These are phyloP conservation scores for Rhododendron henanense DNA, from an alignment of 148 eudicot genomes.

Conservation along the genomic window DNA sequence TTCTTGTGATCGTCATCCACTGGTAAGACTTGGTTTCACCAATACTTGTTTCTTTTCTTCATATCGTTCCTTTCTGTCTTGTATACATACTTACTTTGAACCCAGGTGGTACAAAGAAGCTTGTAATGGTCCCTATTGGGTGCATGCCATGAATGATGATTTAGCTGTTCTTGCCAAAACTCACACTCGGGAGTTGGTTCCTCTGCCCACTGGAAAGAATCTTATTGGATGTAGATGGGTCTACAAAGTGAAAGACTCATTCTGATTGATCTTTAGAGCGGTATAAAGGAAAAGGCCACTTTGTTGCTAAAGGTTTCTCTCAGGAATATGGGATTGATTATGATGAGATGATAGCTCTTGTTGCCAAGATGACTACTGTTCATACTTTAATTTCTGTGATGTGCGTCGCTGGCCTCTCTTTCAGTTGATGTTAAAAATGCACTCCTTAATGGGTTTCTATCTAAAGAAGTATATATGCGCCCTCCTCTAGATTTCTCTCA, in stretches of 20 bases:
- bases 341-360: background rate
- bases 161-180: too few species aligned
- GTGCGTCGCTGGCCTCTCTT: background rate
- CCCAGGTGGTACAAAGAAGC: background rate
- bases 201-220: too few species aligned
- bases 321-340: too few species aligned
- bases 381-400: background rate
- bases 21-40: background rate
- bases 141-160: background rate
- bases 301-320: too few species aligned
- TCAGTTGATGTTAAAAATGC: background rate
- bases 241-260: too few species aligned
- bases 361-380: background rate
- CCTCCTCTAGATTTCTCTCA: background rate
- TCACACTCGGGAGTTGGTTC: too few species aligned
- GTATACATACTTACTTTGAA: background rate
- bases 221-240: too few species aligned
- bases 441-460: too few species aligned
- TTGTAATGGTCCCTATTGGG: background rate
- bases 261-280: too few species aligned
- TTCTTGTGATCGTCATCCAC: background rate
- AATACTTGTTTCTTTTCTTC: background rate
- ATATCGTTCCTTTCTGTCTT: background rate
- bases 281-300: too few species aligned
- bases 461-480: background rate